Evolutionary conservation across 2,329 filamentous ascomycete genomes (phyloP), one percentile per base, ranked within the genome.

Genomic region (Colletotrichum musicola): DNA sequence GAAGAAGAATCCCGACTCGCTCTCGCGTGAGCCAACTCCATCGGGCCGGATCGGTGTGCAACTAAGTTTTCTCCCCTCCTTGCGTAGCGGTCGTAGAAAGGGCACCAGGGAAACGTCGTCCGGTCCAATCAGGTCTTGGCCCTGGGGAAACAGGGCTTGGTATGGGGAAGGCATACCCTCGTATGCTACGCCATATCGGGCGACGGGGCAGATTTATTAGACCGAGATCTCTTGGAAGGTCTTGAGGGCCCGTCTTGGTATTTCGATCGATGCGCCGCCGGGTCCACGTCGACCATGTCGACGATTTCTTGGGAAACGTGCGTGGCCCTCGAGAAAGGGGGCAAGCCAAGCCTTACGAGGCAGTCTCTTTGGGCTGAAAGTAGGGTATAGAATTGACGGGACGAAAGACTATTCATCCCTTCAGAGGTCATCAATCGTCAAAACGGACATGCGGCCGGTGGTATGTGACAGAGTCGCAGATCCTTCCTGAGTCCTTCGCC

Each of bases 211-310:
- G 40, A 42, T n/a, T 5, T 9, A 12, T 5, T 6, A 0, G 22
- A 3, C 18, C 16, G 10, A 44, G 55, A 68, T 68, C 62, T 68
- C 65, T 68, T 65, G 62, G 62, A 65, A 60, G 62, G 35, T 55
- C 57, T 74, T 65, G 47, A 64, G 59, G 38, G 40, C 13, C 68
- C 64, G 25, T 66, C 72, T 50, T 64, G 53, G 60, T 64, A 59
- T n/a, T 44, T 49, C 47, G 64, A 68, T 68, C 61, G 53, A 38
- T 59, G 60, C 44, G 47, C 47, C 44, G 47, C 40, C 46, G 22
- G 30, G 20, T 35, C 35, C 30, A 35, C 1, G 30, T 35, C 30
- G 30, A 35, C 30, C 30, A 35, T 35, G 30, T 35, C 30, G 30
- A 10, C 30, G 30, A 51, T 40, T 6, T 55, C 54, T 55, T 59